Conservation (phyloP, 164 flowering plant genomes). For the Vitis rupestris region DNA sequence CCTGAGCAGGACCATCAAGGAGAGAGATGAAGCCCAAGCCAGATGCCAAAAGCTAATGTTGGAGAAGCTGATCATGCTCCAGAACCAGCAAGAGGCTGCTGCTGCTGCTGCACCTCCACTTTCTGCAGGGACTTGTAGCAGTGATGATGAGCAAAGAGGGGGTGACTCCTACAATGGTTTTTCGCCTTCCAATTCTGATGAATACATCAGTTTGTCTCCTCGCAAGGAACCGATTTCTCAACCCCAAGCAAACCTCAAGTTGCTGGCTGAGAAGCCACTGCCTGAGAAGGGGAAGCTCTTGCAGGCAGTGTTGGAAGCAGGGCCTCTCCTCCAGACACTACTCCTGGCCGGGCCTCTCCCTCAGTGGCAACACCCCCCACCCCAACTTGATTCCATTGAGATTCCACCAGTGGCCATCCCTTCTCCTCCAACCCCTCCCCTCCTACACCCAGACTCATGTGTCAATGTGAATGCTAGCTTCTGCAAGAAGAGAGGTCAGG, state of each 20-base stretch:
- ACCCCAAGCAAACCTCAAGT: conserved; percentile 2
- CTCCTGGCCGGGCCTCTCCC: conserved; percentile 47
- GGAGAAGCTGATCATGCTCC: conserved; percentile 30
- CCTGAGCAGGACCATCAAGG: conserved; percentile 34
- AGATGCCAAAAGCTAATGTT: conserved; percentile 32
- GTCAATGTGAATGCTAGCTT: conserved; percentile 4
- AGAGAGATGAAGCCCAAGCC: conserved; percentile 40
- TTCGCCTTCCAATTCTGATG: conserved; percentile 2
- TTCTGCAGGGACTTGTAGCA: conserved; percentile 4
- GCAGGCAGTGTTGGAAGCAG: conserved; percentile 43
- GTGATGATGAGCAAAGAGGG: conserved; percentile 17
- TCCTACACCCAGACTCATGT: conserved; percentile 7
- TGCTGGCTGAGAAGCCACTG: conserved; percentile 24
- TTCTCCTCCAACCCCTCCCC: background rate
- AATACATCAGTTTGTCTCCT: conserved; percentile 1
- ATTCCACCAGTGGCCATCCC: conserved; percentile 35
- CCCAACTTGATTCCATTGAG: conserved; percentile 30
- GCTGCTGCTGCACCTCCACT: background rate
- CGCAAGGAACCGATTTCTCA: background rate
- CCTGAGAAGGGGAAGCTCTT: conserved; percentile 44
- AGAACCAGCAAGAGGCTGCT: background rate
- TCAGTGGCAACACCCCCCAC: conserved; percentile 49
- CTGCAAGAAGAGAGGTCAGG: conserved; percentile 16
- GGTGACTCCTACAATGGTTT: conserved; percentile 5
- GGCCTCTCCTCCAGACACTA: conserved; percentile 39